Evolutionary conservation across 2,329 filamentous ascomycete species (phyloP).

Genomic region (Diaporthe sp.): DNA sequence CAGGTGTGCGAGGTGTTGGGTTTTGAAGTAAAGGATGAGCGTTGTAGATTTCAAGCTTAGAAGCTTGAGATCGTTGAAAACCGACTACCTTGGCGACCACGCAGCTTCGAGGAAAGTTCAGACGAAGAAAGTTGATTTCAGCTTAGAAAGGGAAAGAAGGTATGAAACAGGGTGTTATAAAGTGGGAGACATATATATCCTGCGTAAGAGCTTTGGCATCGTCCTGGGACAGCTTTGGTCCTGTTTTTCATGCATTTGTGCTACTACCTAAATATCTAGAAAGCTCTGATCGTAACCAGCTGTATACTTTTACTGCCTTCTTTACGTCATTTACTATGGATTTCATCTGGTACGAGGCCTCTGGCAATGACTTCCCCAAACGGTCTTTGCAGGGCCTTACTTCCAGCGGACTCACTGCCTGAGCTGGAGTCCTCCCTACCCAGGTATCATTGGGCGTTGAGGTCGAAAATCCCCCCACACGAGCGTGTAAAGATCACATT

Average conservation of each 20-base stretch:
- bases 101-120: background rate
- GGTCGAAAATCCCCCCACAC: no score
- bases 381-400: background rate
- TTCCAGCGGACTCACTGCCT: background rate
- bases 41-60: background rate
- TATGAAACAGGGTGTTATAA: fast-evolving
- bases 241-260: background rate
- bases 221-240: background rate
- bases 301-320: background rate
- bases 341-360: background rate
- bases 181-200: background rate
- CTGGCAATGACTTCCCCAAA: background rate
- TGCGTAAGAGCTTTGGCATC: no score
- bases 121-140: background rate
- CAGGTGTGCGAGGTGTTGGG: background rate
- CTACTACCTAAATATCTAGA: background rate
- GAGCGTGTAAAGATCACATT: background rate
- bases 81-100: background rate
- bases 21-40: background rate
- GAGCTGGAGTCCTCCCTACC: background rate
- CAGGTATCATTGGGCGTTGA: no score
- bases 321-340: no score
- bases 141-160: background rate
- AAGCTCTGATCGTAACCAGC: no score
- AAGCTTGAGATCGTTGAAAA: background rate